Evolutionary conservation across 805 yeast species (phyloP).

Genomic region (Candida ulmi): DNA sequence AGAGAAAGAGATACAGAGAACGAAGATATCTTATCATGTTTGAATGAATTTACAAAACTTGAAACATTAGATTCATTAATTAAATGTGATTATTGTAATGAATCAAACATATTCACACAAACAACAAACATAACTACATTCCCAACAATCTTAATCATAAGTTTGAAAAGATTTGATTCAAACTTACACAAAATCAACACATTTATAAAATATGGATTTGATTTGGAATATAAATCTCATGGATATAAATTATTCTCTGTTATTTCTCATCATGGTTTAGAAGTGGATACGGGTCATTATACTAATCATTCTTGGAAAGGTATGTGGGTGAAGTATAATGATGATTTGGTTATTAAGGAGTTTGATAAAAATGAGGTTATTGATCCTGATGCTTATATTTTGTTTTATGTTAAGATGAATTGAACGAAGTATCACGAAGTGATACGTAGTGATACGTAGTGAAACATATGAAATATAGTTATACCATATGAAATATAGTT

Average conservation of each 20-base stretch:
- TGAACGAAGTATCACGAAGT: too few species aligned
- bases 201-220: slow-evolving; percentile 62
- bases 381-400: slow-evolving; percentile 74
- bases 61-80: slow-evolving; percentile 77
- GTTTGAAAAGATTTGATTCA: slow-evolving; percentile 72
- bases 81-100: slow-evolving; percentile 75
- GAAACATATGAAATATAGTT: too few species aligned
- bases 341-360: slow-evolving; percentile 57
- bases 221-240: slow-evolving; percentile 26
- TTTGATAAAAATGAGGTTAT: slow-evolving; percentile 49
- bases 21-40: too few species aligned
- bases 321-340: slow-evolving; percentile 79
- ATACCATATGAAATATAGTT: too few species aligned
- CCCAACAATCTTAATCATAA: slow-evolving; percentile 76
- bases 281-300: slow-evolving; percentile 82
- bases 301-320: slow-evolving; percentile 74
- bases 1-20: too few species aligned
- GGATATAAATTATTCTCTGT: slow-evolving; percentile 73
- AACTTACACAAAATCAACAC: slow-evolving; percentile 33
- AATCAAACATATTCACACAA: slow-evolving; percentile 59
- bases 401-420: slow-evolving; percentile 67
- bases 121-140: slow-evolving; percentile 67
- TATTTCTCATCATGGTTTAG: slow-evolving; percentile 80
- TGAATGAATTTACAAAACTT: slow-evolving; percentile 68
- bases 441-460: too few species aligned